Base-by-base conservation (phyloP, 352 stramenopile genomes). In the Phytophthora brassicae region DNA sequence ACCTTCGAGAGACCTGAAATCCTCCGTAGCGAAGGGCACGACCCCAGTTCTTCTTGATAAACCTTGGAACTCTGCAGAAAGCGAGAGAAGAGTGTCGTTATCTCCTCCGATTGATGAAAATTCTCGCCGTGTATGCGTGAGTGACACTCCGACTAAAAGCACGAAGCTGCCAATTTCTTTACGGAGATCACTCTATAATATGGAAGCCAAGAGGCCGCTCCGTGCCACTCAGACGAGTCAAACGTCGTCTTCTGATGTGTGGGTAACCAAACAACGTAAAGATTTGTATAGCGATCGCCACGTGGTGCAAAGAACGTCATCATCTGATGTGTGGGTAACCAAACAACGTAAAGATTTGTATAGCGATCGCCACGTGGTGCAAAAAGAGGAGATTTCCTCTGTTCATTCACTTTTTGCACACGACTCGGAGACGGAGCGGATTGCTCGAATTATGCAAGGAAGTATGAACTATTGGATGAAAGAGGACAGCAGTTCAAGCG, bases 371-470 rank as follows among this genome's bases (percentile, higher is more conserved):
- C 33, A 41, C 48, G 28, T 39, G 12, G 24, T 43, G 14, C 24
- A 16, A 52, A 52, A 41, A 6, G 53, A 56, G 4, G 20, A 23
- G 1, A 26, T 42, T 13, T 61, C 36, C 13, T 69, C 44, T 19
- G 23, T 22, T 6, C 56, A 38, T 46, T 66, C 58, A 12, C 26
- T 72, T 11, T 81, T 77, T 41, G 17, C 49, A 0, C 41, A 60
- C 9, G 77, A 92, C 64, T 86, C 78, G 6, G 82, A 92, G 56
- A 92, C 82, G 0, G 83, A 92, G 47, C 79, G 83, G 23, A 92
- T 92, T n/a, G 83, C 83, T 35, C 67, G 80, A 16, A 92, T 92
- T 49, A 92, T 92, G 82, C 80, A 92, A 49, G 77, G 80, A 31
- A 92, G 67, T 19, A 54, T 90, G 55, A 70, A 72, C 0, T 85